A percentile compares a stretch with the other conserved stretches of the same genome.
Conservation (phyloP, 116 monocot genomes). For the Dioscorea cayenensis region DNA sequence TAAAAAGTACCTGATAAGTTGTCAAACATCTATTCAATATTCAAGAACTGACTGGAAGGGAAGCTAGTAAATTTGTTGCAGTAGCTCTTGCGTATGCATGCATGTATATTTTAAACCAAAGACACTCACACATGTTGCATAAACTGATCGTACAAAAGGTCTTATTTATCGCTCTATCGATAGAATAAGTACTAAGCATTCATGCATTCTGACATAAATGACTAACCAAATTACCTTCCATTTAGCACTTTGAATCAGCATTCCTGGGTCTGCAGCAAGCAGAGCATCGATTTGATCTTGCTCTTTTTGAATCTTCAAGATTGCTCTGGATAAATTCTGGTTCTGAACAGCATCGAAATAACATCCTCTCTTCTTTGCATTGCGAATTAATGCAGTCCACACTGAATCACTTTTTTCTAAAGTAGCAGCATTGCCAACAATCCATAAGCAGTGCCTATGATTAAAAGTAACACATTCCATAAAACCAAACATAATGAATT, state of each 20-base stretch:
- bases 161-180: too few species aligned
- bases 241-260: not conserved
- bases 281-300: conserved; percentile 9
- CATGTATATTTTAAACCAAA: too few species aligned
- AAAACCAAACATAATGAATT: not conserved
- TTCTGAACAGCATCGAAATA: conserved; percentile 34
- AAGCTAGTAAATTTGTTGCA: too few species aligned
- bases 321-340: conserved; percentile 10
- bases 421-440: conserved; percentile 41
- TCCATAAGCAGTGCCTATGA: conserved; percentile 49
- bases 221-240: not conserved
- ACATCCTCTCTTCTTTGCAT: conserved; percentile 38
- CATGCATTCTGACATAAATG: too few species aligned
- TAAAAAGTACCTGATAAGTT: conserved; percentile 39
- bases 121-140: too few species aligned
- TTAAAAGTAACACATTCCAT: not conserved
- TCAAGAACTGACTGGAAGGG: too few species aligned
- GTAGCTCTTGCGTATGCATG: too few species aligned
- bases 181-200: too few species aligned
- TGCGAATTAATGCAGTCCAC: conserved; percentile 32
- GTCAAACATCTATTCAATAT: too few species aligned
- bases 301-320: conserved; percentile 10
- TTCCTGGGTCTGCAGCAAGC: not conserved
- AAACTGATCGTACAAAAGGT: too few species aligned
- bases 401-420: conserved; percentile 27